Evolutionary conservation across 192 early-diverging fungal genomes (phyloP).

Genomic region (Backusella circina): DNA sequence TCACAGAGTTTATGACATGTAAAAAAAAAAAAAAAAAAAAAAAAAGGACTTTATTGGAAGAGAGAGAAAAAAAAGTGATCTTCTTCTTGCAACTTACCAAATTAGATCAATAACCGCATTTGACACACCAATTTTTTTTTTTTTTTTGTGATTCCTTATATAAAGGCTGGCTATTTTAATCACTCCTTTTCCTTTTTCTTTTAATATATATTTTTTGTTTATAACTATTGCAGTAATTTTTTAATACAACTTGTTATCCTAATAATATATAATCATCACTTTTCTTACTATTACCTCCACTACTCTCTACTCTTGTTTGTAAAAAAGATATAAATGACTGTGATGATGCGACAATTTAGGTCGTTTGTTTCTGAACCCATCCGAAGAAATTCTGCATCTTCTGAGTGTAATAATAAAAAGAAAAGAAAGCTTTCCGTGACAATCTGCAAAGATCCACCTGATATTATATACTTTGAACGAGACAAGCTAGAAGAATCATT

Average conservation of each 20-base stretch:
- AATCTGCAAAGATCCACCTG: constrained; percentile 30
- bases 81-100: no score
- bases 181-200: not conserved
- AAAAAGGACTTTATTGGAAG: no score
- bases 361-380: constrained; percentile 15
- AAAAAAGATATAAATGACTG: constrained; percentile 3
- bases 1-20: not conserved
- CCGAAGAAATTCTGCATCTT: not conserved
- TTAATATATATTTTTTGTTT: not conserved
- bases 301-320: not conserved
- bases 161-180: not conserved
- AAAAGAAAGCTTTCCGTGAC: constrained; percentile 15
- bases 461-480: constrained; percentile 22
- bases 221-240: not conserved
- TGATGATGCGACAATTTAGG: constrained; percentile 12
- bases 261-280: not conserved
- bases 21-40: not conserved
- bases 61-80: not conserved
- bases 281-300: not conserved
- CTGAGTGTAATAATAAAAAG: not conserved
- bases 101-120: no score
- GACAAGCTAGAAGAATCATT: constrained; percentile 11
- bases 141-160: not conserved
- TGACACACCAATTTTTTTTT: no score
- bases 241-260: not conserved